Evolutionary conservation across 768 basidiomycete genomes (phyloP), one percentile per base, ranked within the genome.

Genomic region (Lyophyllum atratum): DNA sequence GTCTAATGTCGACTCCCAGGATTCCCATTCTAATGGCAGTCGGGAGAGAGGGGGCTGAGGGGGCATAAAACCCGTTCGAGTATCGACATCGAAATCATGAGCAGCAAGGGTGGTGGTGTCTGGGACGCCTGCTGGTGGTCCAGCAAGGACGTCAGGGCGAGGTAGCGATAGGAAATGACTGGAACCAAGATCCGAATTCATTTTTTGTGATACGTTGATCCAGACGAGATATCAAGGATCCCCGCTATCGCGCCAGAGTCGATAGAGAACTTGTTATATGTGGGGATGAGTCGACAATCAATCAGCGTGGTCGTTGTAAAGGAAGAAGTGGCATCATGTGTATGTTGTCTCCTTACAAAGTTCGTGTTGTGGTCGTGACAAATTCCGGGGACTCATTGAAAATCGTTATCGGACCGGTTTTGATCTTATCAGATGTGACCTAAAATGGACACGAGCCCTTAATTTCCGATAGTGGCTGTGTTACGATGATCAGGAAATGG

Each of bases 21-120:
- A 66, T 43, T 85, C 86, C 83, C 85, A 96, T 53, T 73, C 68
- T 0, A 39, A 55, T 0, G 87, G 85, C 1, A 96, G 79, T 21
- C 88, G 81, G 7, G 73, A 63, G 0, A 88, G 69, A 1, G 94
- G 94, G 0, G 85, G 82, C 14, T 84, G 77, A 0, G 90, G 87
- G 2, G 95, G 91, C 85, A 98, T 88, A 71, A 98, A 98, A 0
- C 96, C 95, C 0, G 93, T 93, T 15, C 85, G 78, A 10, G 89
- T 87, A 69, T 95, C 93, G 58, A 98, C 91, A 69, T 98, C 94
- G 76, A 93, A 98, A 73, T 92, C 90, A 60, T 90, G 87, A 2
- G 86, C 85, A 10, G 84, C 85, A 12, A 61, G 57, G 40, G 65
- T 66, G 25, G 65, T 62, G 40, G 65, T 66, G 59, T 66, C 65